Evolutionary conservation across 2,329 filamentous ascomycete genomes (phyloP).

Genomic region (Cercospora brassicicola): DNA sequence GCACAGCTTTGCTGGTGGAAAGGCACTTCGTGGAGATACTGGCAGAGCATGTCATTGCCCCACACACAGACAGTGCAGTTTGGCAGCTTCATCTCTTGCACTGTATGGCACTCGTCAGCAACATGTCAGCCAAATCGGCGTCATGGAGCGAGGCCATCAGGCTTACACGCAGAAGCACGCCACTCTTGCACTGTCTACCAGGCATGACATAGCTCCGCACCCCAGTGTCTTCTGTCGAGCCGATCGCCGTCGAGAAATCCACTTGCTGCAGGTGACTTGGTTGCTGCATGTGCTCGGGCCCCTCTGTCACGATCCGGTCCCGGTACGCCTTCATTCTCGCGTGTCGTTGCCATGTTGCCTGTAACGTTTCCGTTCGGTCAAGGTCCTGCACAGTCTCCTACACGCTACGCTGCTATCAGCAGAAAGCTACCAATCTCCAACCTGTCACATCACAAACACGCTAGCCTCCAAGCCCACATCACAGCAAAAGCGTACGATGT

Average conservation of each 20-base stretch:
- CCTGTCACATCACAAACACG: conserved; percentile 49
- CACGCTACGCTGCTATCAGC: conserved; percentile 42
- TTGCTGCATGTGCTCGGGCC: conserved; percentile 23
- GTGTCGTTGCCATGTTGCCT: conserved; percentile 4
- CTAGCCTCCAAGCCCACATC: conserved; percentile 44
- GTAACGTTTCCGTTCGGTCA: conserved; percentile 32
- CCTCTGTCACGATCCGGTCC: conserved; percentile 26
- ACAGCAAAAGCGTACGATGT: conserved; percentile 55
- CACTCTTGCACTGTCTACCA: conserved; percentile 32
- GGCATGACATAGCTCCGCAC: conserved; percentile 37
- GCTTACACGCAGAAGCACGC: conserved; percentile 46
- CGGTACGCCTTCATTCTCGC: conserved; percentile 27
- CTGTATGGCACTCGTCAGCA: conserved; percentile 58
- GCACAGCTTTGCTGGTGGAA: conserved; percentile 6
- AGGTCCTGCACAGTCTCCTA: conserved; percentile 54
- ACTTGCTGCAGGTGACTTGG: conserved; percentile 34
- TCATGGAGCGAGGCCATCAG: conserved; percentile 57
- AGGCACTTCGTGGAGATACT: conserved; percentile 18
- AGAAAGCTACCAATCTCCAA: conserved; percentile 48
- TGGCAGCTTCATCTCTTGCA: conserved; percentile 39
- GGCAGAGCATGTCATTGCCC: conserved; percentile 34
- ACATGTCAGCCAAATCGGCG: conserved; percentile 40
- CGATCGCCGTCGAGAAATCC: conserved; percentile 5
- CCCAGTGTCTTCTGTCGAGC: conserved; percentile 26
- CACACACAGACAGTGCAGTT: conserved; percentile 49